Conservation (phyloP, 176 grass and related monocot species). For the Aegilops sharonensis region DNA sequence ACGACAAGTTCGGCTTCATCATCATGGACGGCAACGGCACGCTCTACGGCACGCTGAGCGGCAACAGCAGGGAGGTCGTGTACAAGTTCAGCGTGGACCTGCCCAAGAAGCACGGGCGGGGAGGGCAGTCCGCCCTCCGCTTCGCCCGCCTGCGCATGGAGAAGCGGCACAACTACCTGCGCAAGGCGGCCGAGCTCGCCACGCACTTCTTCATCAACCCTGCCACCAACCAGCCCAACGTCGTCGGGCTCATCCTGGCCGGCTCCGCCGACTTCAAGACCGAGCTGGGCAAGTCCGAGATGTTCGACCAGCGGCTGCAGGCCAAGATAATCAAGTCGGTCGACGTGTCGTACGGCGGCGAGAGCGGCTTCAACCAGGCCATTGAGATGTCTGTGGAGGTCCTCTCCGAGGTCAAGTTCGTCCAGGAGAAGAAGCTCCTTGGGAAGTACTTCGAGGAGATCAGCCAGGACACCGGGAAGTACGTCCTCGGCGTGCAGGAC, state of each 20-base stretch:
- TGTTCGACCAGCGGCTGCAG: constrained; percentile 60
- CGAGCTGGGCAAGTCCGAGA: constrained; percentile 59
- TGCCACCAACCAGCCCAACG: constrained; percentile 55
- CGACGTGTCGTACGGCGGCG: constrained; percentile 63
- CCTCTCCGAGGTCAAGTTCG: constrained; percentile 57
- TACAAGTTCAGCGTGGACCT: constrained; percentile 63
- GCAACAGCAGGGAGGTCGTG: constrained; percentile 52
- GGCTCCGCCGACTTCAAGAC: constrained; percentile 68
- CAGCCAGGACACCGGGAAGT: constrained; percentile 58
- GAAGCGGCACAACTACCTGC: constrained; percentile 66
- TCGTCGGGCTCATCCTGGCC: constrained; percentile 58
- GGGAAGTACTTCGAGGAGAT: constrained; percentile 75
- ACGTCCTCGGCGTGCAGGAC: constrained; percentile 53
- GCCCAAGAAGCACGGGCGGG: constrained; percentile 59
- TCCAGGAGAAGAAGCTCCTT: constrained; percentile 70
- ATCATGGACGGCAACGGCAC: constrained; percentile 43
- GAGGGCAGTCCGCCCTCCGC: constrained; percentile 64
- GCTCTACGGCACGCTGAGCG: constrained; percentile 57
- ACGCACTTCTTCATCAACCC: constrained; percentile 63
- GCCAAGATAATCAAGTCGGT: constrained; percentile 51
- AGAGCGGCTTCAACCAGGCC: constrained; percentile 66
- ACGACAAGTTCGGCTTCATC: constrained; percentile 41
- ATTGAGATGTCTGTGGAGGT: constrained; percentile 59
- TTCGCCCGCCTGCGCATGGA: constrained; percentile 65
- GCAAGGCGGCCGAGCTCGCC: constrained; percentile 54